Evolutionary conservation across 2,329 filamentous ascomycete genomes (phyloP), one percentile per base, ranked within the genome.

Genomic region (Alternaria sp.): DNA sequence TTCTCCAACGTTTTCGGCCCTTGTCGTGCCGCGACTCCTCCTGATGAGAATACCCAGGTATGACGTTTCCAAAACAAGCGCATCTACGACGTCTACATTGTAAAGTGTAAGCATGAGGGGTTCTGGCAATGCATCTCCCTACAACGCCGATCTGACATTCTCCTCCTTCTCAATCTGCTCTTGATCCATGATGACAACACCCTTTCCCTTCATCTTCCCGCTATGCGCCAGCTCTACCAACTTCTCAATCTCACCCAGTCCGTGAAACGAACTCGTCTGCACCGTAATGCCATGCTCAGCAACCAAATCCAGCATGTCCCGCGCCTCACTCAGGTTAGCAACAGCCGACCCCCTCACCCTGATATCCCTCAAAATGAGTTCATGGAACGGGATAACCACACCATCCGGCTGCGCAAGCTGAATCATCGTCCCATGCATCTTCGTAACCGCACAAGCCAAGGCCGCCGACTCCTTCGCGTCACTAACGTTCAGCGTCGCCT

Each of bases 391-490:
- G 13, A 83, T 77, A 23, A 26, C 23, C 32, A 67, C 59, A 9
- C 47, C 45, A 7, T 61, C 25, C 11, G 64, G 59, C 75, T 88
- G 87, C n/a, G 86, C 87, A 51, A 89, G 83, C 73, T 89, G 86
- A 2, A 89, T 80, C 70, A 89, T 80, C 0, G 79, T 83, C 3
- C 86, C 87, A 70, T 90, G 88, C 82, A 86, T 88, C 69, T 82
- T 84, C 0, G 88, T 90, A 1, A 88, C 78, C 0, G 86, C 86
- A 56, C 85, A 87, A 0, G 82, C 83, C 21, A 84, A 74, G 6
- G 81, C 86, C 44, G 86, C 83, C 3, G 87, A 84, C 0, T 76
- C 77, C 2, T 79, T 73, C 17, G 85, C 84, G 65, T 89, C 71
- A 58, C 47, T 51, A 21, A 51, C 47, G 3, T 51, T 51, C 26